Percentiles rank a stretch among this genome's conserved stretches.
phyloP scores from a whole-genome alignment of 352 stramenopile genomes.

The Phytophthora pinifolia region DNA sequence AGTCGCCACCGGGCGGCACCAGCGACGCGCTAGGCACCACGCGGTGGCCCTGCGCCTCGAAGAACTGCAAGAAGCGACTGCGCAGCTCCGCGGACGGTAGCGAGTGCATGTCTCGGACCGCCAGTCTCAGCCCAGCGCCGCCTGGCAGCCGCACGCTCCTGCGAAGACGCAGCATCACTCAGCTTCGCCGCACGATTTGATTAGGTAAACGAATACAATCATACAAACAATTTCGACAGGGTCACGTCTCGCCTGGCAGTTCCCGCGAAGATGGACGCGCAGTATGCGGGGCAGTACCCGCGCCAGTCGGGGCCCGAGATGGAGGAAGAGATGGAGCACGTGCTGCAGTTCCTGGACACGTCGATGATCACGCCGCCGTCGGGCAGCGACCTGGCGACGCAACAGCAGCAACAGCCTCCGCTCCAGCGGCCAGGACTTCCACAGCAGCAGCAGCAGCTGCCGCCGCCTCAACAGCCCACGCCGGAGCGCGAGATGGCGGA shows the following conservation, averaged over 20 bases:
- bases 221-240: constrained; percentile 3
- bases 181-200: constrained; percentile 17
- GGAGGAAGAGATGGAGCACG: constrained; percentile 58
- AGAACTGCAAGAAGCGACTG: constrained; percentile 67
- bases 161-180: constrained; percentile 22
- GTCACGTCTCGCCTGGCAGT: constrained; percentile 3
- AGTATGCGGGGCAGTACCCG: constrained; percentile 11
- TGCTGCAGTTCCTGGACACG: constrained; percentile 67
- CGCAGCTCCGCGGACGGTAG: constrained; percentile 47
- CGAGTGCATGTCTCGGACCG: constrained; percentile 39
- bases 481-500: constrained; percentile 27
- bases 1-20: constrained; percentile 85
- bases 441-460: constrained; percentile 15
- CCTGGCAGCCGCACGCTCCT: constrained; percentile 1
- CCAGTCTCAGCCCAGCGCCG: neutral
- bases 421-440: constrained; percentile 8
- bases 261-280: constrained; percentile 16
- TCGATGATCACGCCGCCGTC: constrained; percentile 47
- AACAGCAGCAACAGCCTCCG: constrained; percentile 14
- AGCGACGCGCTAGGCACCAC: constrained; percentile 72
- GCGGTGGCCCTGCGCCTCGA: constrained; percentile 54
- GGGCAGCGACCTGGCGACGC: constrained; percentile 23
- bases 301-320: constrained; percentile 27
- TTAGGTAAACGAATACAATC: neutral
- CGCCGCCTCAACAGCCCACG: constrained; percentile 11